Evolutionary conservation across 2,329 filamentous ascomycete genomes (phyloP).

Genomic region (Zymoseptoria ardabiliae): DNA sequence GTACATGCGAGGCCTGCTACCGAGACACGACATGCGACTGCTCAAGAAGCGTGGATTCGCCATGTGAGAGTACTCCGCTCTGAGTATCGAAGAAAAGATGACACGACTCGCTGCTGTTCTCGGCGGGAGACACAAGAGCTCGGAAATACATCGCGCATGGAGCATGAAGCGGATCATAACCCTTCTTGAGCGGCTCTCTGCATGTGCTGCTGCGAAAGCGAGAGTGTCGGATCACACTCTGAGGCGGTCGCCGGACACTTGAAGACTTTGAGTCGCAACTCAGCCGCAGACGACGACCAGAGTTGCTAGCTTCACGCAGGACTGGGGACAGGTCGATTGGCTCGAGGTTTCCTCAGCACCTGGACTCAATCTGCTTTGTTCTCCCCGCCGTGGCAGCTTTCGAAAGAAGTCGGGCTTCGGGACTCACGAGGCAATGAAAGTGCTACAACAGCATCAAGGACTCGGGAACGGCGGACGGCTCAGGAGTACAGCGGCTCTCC

Average conservation of each 20-base stretch:
- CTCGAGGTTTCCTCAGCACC: not conserved
- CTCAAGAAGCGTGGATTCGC: not conserved
- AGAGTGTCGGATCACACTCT: not conserved
- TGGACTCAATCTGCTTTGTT: not conserved
- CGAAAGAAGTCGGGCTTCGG: not conserved
- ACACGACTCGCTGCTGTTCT: not conserved
- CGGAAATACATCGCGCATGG: not conserved
- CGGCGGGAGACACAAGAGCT: not conserved
- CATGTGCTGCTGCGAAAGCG: not conserved
- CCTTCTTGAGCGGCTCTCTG: not conserved
- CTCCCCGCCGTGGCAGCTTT: not conserved
- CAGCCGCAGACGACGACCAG: not conserved
- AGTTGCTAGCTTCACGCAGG: not conserved
- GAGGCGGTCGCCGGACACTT: not conserved
- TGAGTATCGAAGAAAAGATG: not conserved
- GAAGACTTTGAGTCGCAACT: not conserved
- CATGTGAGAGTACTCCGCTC: not conserved
- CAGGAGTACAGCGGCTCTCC: not conserved
- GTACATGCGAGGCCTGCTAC: not conserved
- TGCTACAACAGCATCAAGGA: not conserved
- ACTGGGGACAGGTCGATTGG: not conserved
- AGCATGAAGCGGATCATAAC: not conserved
- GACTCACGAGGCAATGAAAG: not conserved
- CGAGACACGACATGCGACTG: not conserved
- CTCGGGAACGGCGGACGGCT: not conserved